Base-by-base conservation (phyloP, 2,329 filamentous ascomycete genomes). In the Drechslera avenae region DNA sequence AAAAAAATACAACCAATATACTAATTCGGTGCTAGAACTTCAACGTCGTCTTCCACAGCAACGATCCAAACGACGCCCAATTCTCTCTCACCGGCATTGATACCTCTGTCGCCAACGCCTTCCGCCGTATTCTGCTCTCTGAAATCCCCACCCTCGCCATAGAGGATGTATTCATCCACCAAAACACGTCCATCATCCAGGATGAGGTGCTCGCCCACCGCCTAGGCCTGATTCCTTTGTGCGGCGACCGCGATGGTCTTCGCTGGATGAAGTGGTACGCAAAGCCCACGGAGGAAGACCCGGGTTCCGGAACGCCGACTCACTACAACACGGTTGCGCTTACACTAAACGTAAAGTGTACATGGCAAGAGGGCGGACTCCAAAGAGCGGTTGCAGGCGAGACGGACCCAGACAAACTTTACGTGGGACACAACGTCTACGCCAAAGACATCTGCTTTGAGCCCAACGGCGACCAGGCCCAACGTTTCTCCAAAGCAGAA, bases 181-280 rank as follows among this genome's bases (percentile, higher is more conserved):
- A 97, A 80, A 99, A 99, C 80, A 97, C 93, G 42, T 96, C 91
- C 4, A 91, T 99, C 30, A 94, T 99, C 67, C 93, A 97, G 74
- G 94, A 99, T 72, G 94, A 99, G 79, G 93, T 99, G 4, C 86
- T 99, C 43, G 88, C 92, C 13, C 90, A 94, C 73, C 84, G 94
- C 36, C 81, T 99, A 26, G 94, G 94, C 52, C 84, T 99, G 37
- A 88, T 99, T 46, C 94, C 95, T 14, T 87, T 99, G 63, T 88
- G 87, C 59, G 94, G 90, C 60, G 84, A 86, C 54, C 84, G 86
- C 59, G 82, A 89, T 47, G 92, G 90, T 43, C 80, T 99, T 47
- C 84, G 88, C 63, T 92, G 86, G 79, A 81, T 97, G 77, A 86
- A 86, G 71, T 95, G 89, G 86, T 91, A 85, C 75, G 85, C 85